phyloP scores from a whole-genome alignment of 1,284 basidiomycete species.

The Golubevia sp. region DNA sequence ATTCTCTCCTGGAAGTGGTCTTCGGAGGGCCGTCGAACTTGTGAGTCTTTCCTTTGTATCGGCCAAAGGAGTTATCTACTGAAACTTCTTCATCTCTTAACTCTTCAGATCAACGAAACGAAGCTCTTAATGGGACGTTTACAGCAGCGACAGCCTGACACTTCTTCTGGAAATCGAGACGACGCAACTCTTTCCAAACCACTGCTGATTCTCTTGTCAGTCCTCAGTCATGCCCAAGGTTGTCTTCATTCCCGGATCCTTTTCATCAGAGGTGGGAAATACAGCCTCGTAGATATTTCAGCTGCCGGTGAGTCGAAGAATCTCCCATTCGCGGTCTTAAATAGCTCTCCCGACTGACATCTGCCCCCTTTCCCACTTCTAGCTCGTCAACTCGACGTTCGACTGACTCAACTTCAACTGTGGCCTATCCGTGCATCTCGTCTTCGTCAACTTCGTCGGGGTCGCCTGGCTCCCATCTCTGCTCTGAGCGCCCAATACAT shows the following conservation, averaged over 20 bases:
- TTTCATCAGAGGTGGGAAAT: constrained; percentile 1
- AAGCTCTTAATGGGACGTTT: background rate
- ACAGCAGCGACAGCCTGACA: background rate
- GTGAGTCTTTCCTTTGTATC: constrained; percentile 5
- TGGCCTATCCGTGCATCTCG: constrained; percentile 28
- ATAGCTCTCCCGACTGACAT: too few species aligned
- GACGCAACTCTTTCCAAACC: too few species aligned
- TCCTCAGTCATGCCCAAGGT: too few species aligned
- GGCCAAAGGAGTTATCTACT: background rate
- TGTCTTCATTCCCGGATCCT: background rate
- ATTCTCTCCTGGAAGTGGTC: constrained; percentile 6
- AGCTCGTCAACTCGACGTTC: constrained; percentile 28
- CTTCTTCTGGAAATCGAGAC: too few species aligned
- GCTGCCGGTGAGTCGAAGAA: constrained; percentile 3
- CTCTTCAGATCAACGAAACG: constrained; percentile 4
- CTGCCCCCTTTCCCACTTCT: constrained; percentile 7
- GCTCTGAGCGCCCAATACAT: constrained; percentile 38
- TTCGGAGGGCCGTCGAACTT: constrained; percentile 18
- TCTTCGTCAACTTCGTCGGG: constrained; percentile 26
- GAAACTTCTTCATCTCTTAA: background rate
- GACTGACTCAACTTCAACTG: constrained; percentile 29
- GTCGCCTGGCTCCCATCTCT: constrained; percentile 25
- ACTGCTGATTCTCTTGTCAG: too few species aligned
- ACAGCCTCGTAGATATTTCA: constrained; percentile 1
- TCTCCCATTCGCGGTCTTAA: background rate